Evolutionary conservation across 768 basidiomycete genomes (phyloP), one percentile per base, ranked within the genome.

Genomic region (Coprinopsis sp.): DNA sequence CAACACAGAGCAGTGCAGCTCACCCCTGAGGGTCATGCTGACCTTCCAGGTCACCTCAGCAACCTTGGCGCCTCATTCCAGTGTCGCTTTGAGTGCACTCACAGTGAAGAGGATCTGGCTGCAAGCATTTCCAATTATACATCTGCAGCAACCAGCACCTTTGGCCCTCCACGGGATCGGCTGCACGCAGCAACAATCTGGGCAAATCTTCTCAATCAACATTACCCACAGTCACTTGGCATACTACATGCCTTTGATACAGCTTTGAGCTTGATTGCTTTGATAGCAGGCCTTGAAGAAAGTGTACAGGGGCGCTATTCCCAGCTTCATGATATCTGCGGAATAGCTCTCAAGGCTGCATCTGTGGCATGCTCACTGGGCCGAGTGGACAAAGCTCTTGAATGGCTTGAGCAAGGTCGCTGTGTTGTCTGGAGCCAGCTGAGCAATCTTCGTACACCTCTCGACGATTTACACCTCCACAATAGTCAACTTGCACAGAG

Each of bases 341-440:
- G 40, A 22, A 33, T 54, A 23, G 27, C 41, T 12, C 36, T 36
- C 4, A 47, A 44, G 4, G 58, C 54, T 10, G 54, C 55, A 0
- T 39, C 56, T 6, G 37, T 33, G 5, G 54, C 52, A 2, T 50
- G 58, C 34, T 14, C 25, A 12, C 12, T 23, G 14, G 49, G 47
- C 6, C 23, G 34, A n/a, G 22, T 24, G 21, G 37, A 50, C 2
- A 37, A 39, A 25, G 56, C 58, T 16, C 28, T 60, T 6, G 58
- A 60, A 28, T 60, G 56, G 56, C 46, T 60, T 23, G 58, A 60
- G 47, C 58, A 58, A 33, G 58, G 58, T 18, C 54, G 58, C 2
- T 51, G 52, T 23, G 43, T 60, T 16, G 51, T 60, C 37, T 60
- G 58, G 58, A 37, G 41, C 13, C 58, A 60, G 30, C 33, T 51